phyloP scores from a whole-genome alignment of 2,329 filamentous ascomycete species.

The Stagonosporopsis cucurbitacearum region DNA sequence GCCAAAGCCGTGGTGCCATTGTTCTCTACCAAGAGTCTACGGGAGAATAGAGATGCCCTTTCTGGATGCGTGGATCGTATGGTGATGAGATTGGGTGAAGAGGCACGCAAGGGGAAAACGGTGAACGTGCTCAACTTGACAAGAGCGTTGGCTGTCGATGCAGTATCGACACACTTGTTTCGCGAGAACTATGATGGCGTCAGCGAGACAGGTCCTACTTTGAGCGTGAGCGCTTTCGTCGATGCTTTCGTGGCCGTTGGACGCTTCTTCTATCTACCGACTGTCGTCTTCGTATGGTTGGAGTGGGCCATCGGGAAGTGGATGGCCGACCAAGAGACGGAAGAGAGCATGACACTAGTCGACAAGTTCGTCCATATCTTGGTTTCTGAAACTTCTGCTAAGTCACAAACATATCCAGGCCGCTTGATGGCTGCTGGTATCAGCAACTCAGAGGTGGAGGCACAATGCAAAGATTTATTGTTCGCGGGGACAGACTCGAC shows the following conservation, averaged over 20 bases:
- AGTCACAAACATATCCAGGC: slow-evolving; percentile 56
- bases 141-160: slow-evolving; percentile 61
- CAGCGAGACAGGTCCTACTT: slow-evolving; percentile 41
- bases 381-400: slow-evolving; percentile 41
- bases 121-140: slow-evolving; percentile 60
- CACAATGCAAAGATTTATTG: slow-evolving; percentile 60
- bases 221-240: slow-evolving; percentile 59
- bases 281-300: slow-evolving; percentile 48
- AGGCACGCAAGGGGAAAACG: slow-evolving; percentile 35
- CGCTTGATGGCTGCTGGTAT: slow-evolving; percentile 56
- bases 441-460: slow-evolving; percentile 53
- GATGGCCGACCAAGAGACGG: slow-evolving; percentile 42
- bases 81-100: slow-evolving; percentile 50
- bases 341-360: slow-evolving; percentile 49
- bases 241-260: slow-evolving; percentile 63
- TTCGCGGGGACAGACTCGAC: slow-evolving; percentile 42
- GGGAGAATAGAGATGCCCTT: slow-evolving; percentile 49
- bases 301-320: slow-evolving; percentile 49
- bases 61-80: slow-evolving; percentile 53
- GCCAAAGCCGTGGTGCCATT: slow-evolving; percentile 59
- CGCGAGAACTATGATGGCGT: slow-evolving; percentile 58
- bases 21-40: slow-evolving; percentile 57
- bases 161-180: slow-evolving; percentile 62
- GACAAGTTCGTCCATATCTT: slow-evolving; percentile 53
- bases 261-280: slow-evolving; percentile 61